Evolutionary conservation across 2,329 filamentous ascomycete species (phyloP), one percentile per base, ranked within the genome.

Genomic region (Cladosporium sp.): DNA sequence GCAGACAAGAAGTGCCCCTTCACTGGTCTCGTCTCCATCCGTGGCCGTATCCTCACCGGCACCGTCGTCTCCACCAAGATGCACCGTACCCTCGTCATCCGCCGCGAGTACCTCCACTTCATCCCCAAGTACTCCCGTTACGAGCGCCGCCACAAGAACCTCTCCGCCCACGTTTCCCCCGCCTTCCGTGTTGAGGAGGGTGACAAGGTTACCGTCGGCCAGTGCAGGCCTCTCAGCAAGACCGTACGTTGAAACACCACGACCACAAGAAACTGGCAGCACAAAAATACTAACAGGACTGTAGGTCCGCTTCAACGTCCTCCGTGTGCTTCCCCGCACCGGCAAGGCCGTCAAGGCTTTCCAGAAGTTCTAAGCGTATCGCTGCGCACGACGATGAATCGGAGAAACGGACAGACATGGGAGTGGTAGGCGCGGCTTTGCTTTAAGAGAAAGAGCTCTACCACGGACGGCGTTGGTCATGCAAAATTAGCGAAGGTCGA

Each of bases 1-100:
- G 78, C 80, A 97, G 95, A 99, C 91, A 99, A 99, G 92, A 99
- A 99, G 89, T 99, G 95, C 91, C 95, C 95, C 76, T 99, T 99
- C 91, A 97, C 93, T 78, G 96, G 96, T 83, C 88, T 94, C 83
- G 93, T 99, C 83, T 98, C 95, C 75, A 99, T 99, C 88, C 95
- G 95, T 87, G 95, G 95, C 84, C 94, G 95, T 94, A 99, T 99
- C 89, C 88, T 99, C 76, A 98, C 94, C 82, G 95, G 95, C 80
- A 97, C 93, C 81, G 95, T 99, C 80, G 91, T 98, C 81, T 98
- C 94, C 79, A 99, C 95, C 86, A 99, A 99, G 92, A 99, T 99
- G 95, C 95, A 99, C 92, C 92, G 95, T 86, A 99, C 95, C 79
- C 86, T 98, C 82, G 91, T 99, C 86, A 96, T 99, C 88, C 95